Base-by-base conservation (phyloP, 2,329 filamentous ascomycete species). In the Ceratocystis variospora region DNA sequence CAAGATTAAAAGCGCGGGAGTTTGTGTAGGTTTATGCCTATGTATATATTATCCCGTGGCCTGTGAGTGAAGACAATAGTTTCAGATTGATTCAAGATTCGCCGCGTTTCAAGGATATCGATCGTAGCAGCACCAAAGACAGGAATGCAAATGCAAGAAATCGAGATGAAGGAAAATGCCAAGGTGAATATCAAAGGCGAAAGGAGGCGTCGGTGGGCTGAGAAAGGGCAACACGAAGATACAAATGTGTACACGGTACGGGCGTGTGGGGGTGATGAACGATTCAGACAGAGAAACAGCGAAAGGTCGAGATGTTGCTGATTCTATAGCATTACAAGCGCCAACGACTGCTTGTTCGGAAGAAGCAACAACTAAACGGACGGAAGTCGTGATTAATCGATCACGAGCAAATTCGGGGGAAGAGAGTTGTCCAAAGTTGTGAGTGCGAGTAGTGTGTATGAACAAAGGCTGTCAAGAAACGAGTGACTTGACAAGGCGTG, bases 171-270 rank as follows among this genome's bases (percentile, higher is more conserved):
- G 19, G 17, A 61, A 44, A 37, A 37, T 41, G 10, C 37, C 37
- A 12, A 41, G 37, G 25, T 5, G 10, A 19, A 59, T 41, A 33
- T 61, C 7, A 55, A 62, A 8, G 53, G n/a, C 53, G 53, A 31
- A 33, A 59, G 31, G 12, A 59, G 22, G 28, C 53, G 53, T 22
- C 22, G 53, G 31, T 28, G 22, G 25, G 7, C 53, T 31, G 44
- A n/a, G 41, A 64, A 68, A 64, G 66, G 65, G 53, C 57, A 63
- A 62, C 63, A 66, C 62, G 68, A 31, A 55, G 46, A 69, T 62
- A 63, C 67, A 65, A 59, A 28, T 65, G 66, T 57, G 66, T 55
- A 61, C 50, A 63, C 61, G 41, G 55, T 63, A 53, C 8, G 17
- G 28, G 53, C 53, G 15, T 6, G 12, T 41, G 25, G 8, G 28